Percentiles rank a stretch among this genome's conserved stretches.
Conservation (phyloP, 2,329 filamentous ascomycete species). For the Cladosporium sphaerospermum region DNA sequence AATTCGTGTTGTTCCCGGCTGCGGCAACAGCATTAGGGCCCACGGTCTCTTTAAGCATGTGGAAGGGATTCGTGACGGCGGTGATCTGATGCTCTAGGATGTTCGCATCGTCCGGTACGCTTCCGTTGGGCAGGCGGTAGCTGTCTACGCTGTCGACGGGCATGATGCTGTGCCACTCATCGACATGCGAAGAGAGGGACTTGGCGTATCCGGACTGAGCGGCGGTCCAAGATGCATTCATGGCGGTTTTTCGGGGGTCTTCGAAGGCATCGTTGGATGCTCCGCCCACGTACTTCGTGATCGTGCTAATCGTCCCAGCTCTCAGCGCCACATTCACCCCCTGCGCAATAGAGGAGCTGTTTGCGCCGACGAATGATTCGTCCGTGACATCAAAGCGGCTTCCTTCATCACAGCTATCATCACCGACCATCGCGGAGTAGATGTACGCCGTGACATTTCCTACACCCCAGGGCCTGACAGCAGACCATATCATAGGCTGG, state of each 20-base stretch:
- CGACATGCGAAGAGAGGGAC: conserved; percentile 50
- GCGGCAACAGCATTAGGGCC: conserved; percentile 48
- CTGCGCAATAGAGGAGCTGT: conserved; percentile 61
- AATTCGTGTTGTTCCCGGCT: conserved; percentile 42
- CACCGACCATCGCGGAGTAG: conserved; percentile 45
- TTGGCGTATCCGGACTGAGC: conserved; percentile 49
- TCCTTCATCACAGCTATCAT: conserved; percentile 32
- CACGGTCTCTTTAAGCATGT: conserved; percentile 51
- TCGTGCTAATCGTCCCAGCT: conserved; percentile 47
- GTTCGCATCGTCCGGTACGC: conserved; percentile 50
- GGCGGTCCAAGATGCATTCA: conserved; percentile 47
- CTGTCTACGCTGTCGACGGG: conserved; percentile 57
- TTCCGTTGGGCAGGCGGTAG: conserved; percentile 53
- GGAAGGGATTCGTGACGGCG: conserved; percentile 50
- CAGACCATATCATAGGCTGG: conserved; percentile 53
- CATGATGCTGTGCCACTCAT: conserved; percentile 58
- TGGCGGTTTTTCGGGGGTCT: conserved; percentile 51
- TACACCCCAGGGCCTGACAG: conserved; percentile 58
- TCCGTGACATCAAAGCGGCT: conserved; percentile 40
- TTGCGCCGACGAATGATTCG: conserved; percentile 46
- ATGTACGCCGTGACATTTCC: conserved; percentile 57
- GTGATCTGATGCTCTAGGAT: conserved; percentile 53
- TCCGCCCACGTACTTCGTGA: conserved; percentile 63
- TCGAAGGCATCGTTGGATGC: conserved; percentile 64
- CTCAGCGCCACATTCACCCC: conserved; percentile 48